Evolutionary conservation across 257 asterid species (phyloP).

Genomic region (Scutellaria minor): DNA sequence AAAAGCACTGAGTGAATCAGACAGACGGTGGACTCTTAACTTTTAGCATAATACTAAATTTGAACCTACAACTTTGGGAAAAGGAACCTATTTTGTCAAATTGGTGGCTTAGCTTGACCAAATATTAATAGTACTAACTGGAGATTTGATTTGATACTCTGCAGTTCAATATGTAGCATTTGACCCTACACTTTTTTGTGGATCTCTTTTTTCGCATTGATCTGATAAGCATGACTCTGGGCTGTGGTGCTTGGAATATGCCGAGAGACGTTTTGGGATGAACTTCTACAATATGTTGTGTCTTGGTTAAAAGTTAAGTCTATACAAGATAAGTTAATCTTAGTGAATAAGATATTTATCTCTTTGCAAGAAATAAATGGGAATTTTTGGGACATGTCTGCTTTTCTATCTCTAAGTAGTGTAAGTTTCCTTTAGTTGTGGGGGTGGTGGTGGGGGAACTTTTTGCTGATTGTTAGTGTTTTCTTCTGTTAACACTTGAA

Average conservation of each 20-base stretch:
- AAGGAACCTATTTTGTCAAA: slow-evolving; percentile 25
- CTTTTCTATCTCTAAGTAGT: no score
- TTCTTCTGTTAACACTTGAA: slow-evolving; percentile 24
- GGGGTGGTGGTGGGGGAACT: background rate
- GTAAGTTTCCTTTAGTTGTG: no score
- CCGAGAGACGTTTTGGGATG: background rate
- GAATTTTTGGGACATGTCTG: no score
- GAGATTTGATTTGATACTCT: slow-evolving; percentile 37
- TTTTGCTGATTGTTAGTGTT: slow-evolving; percentile 31
- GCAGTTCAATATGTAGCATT: slow-evolving; percentile 33
- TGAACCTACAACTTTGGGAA: slow-evolving; percentile 25
- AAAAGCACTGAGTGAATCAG: slow-evolving; percentile 23
- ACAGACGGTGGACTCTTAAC: no score
- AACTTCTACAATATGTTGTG: no score
- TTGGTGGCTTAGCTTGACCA: slow-evolving; percentile 51
- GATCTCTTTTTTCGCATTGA: slow-evolving; percentile 12
- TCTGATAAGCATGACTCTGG: slow-evolving; percentile 13
- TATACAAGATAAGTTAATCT: no score
- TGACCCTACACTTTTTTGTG: slow-evolving; percentile 37
- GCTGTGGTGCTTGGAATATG: slow-evolving; percentile 16
- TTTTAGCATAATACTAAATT: slow-evolving; percentile 12
- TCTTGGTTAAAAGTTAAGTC: no score
- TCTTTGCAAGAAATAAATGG: no score
- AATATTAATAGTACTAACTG: slow-evolving; percentile 32
- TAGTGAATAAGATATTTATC: no score